Conservation (phyloP, 148 eudicot species). For the Pouteria glomerata region DNA sequence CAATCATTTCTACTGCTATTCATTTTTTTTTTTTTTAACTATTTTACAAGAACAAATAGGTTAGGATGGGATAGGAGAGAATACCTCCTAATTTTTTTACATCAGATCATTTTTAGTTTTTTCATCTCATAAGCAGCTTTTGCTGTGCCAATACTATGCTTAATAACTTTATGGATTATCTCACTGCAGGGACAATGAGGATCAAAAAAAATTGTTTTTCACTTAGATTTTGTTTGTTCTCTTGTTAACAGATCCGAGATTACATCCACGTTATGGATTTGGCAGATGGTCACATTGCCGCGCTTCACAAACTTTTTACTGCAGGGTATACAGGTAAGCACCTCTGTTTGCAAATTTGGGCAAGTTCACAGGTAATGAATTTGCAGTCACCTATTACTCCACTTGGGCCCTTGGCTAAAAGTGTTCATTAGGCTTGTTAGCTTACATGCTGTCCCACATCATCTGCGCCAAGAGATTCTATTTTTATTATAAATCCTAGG, state of each 20-base stretch:
- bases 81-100: not conserved
- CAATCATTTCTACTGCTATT: not conserved
- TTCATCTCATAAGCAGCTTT: not conserved
- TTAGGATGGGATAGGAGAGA: not conserved
- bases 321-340: slow-evolving; percentile 44
- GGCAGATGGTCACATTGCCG: slow-evolving; percentile 94
- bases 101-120: not conserved
- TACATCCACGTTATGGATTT: slow-evolving; percentile 95
- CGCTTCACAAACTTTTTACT: slow-evolving; percentile 61
- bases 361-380: not conserved
- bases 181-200: not conserved
- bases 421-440: not conserved
- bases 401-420: not conserved
- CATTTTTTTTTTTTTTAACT: not conserved
- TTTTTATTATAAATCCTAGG: too few species aligned
- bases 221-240: slow-evolving; percentile 3
- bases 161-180: not conserved
- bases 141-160: not conserved
- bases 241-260: slow-evolving; percentile 55
- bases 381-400: not conserved
- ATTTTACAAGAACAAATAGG: not conserved
- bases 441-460: too few species aligned
- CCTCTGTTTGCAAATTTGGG: not conserved
- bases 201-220: not conserved
- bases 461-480: too few species aligned